Conservation (phyloP, 305 asterid genomes). For the Vinca major region DNA sequence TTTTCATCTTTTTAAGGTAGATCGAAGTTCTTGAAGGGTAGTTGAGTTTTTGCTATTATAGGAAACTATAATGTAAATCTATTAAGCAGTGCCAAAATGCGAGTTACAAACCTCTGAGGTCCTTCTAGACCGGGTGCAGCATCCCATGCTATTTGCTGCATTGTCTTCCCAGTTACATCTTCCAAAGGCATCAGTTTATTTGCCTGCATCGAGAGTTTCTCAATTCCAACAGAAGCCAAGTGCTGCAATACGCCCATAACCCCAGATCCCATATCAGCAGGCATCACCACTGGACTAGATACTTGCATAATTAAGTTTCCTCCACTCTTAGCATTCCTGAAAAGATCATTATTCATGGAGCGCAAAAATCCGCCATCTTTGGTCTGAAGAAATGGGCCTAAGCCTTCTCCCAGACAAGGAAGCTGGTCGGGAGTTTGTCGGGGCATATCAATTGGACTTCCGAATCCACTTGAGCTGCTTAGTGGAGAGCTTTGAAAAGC, state of each 20-base stretch:
- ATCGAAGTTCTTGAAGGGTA: neutral
- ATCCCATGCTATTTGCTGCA: conserved; percentile 86
- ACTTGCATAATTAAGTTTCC: conserved; percentile 94
- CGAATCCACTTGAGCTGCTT: conserved; percentile 42
- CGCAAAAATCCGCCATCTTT: conserved; percentile 80
- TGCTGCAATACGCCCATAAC: conserved; percentile 77
- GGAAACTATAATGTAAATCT: neutral
- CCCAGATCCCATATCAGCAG: conserved; percentile 93
- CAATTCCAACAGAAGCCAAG: conserved; percentile 86
- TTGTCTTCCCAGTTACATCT: conserved; percentile 76
- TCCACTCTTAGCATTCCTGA: conserved; percentile 53
- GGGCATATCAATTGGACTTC: conserved; percentile 49
- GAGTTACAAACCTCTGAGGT: conserved; percentile 48
- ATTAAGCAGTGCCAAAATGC: neutral
- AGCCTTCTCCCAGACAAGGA: conserved; percentile 78
- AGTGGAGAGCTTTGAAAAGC: conserved; percentile 64
- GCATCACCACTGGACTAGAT: conserved; percentile 88
- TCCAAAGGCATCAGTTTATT: conserved; percentile 86
- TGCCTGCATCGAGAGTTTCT: conserved; percentile 95
- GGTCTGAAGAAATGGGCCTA: conserved; percentile 79
- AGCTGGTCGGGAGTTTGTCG: conserved; percentile 49
- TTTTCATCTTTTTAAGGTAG: neutral
- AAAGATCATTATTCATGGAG: conserved; percentile 75
- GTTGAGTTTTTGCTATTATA: neutral
- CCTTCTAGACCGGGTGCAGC: conserved; percentile 48